These are phyloP conservation scores for Polymyxa betae DNA, from an alignment of 208 protist genomes.

Conservation along the genomic window DNA sequence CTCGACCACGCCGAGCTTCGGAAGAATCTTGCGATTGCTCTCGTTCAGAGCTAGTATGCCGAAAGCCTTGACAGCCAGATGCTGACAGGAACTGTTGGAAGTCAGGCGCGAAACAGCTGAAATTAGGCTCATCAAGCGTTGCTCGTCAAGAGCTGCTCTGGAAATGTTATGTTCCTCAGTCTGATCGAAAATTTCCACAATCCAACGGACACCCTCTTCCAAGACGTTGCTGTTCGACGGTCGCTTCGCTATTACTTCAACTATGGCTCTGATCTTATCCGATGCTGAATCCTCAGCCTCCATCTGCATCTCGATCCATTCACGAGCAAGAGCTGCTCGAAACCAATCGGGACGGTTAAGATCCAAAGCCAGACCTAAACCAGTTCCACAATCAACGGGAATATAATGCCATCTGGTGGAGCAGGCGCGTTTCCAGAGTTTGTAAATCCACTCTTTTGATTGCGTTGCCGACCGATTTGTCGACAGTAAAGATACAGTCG, in stretches of 20 bases:
- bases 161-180: background rate
- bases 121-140: background rate
- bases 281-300: background rate
- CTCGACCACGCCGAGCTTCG: background rate
- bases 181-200: conserved; percentile 38
- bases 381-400: background rate
- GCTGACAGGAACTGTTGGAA: background rate
- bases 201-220: conserved; percentile 15
- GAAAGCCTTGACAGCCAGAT: conserved; percentile 19
- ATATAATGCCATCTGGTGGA: background rate
- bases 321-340: background rate
- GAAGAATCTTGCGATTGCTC: background rate
- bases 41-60: conserved; percentile 45
- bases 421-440: background rate
- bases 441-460: background rate
- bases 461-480: background rate
- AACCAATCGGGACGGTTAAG: background rate
- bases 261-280: background rate
- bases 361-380: background rate
- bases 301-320: conserved; percentile 1
- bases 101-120: background rate
- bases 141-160: background rate
- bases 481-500: background rate
- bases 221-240: background rate
- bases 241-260: background rate